A percentile compares a stretch with the other conserved stretches of the same genome.
phyloP scores from a whole-genome alignment of 768 basidiomycete genomes.

The Omphalotus guepiniiformis region DNA sequence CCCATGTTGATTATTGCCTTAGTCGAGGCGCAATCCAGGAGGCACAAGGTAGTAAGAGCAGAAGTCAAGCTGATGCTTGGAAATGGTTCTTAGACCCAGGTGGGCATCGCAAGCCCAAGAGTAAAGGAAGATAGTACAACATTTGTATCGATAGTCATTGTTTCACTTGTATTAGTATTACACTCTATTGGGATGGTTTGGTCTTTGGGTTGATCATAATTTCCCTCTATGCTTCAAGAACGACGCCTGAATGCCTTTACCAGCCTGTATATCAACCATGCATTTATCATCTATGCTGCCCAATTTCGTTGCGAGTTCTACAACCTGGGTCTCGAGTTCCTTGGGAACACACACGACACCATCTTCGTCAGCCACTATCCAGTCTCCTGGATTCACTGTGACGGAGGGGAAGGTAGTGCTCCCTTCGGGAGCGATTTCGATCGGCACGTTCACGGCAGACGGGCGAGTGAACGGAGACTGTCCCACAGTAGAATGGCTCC shows the following conservation, averaged over 20 bases:
- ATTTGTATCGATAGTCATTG: neutral
- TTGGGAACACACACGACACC: constrained; percentile 82
- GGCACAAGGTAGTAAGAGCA: constrained; percentile 43
- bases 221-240: constrained; percentile 73
- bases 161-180: constrained; percentile 8
- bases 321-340: constrained; percentile 47
- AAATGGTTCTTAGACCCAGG: constrained; percentile 10
- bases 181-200: constrained; percentile 25
- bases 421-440: constrained; percentile 45
- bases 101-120: constrained; percentile 10
- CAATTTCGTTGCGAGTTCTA: constrained; percentile 53
- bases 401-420: constrained; percentile 45
- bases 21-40: constrained; percentile 74
- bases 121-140: constrained; percentile 2
- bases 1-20: constrained; percentile 88
- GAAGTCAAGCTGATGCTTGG: constrained; percentile 1
- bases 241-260: constrained; percentile 70
- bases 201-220: constrained; percentile 14
- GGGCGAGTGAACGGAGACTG: constrained; percentile 83
- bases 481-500: constrained; percentile 80
- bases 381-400: constrained; percentile 68
- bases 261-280: constrained; percentile 69
- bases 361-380: constrained; percentile 84
- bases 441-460: constrained; percentile 65
- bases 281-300: constrained; percentile 67